Percentiles rank a stretch among this genome's conserved stretches.
These are phyloP conservation scores for Kernera saxatilis DNA, from an alignment of 345 rosid species.

Conservation along the genomic window DNA sequence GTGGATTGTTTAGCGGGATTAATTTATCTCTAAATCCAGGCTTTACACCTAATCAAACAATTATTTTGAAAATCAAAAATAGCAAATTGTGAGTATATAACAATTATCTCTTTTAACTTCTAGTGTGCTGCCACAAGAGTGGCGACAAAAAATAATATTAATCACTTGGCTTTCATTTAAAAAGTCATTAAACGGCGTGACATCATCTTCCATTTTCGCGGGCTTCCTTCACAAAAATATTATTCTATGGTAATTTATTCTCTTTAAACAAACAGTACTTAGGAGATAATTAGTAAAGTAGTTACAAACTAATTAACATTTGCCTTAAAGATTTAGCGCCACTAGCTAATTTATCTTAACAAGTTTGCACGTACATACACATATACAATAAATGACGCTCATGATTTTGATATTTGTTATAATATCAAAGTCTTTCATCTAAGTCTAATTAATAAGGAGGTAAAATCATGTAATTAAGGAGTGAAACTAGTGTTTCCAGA, in stretches of 20 bases:
- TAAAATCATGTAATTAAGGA: background rate
- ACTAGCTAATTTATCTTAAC: background rate
- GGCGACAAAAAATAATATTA: conserved; percentile 10
- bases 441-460: conserved; percentile 13
- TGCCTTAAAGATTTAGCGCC: background rate
- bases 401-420: background rate
- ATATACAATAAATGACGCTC: background rate
- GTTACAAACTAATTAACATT: background rate
- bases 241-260: background rate
- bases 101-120: conserved; percentile 8
- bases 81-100: conserved; percentile 2
- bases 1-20: conserved; percentile 11
- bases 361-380: background rate
- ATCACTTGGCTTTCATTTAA: conserved; percentile 13
- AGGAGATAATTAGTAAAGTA: background rate
- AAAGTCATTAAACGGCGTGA: conserved; percentile 21
- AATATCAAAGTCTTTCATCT: background rate
- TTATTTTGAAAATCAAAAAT: background rate
- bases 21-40: background rate
- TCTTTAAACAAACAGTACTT: background rate
- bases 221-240: conserved; percentile 7
- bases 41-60: conserved; percentile 27
- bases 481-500: conserved; percentile 25
- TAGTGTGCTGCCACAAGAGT: conserved; percentile 26
- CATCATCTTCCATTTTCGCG: conserved; percentile 33